Conservation (phyloP, 2,329 filamentous ascomycete genomes). For the Penicillium sp. region DNA sequence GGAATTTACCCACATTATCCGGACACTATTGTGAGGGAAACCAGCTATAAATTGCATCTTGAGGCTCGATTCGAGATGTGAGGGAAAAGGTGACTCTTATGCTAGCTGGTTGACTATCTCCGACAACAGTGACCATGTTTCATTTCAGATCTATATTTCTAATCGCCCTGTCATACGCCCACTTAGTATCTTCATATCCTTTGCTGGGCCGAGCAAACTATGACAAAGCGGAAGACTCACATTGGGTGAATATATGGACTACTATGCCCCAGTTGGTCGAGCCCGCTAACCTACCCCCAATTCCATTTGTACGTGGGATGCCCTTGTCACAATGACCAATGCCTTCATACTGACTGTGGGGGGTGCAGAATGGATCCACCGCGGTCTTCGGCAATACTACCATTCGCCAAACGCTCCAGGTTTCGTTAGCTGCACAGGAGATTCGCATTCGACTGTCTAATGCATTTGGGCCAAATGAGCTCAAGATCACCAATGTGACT, state of each 20-base stretch:
- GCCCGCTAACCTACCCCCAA: conserved; percentile 58
- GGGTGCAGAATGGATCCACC: conserved; percentile 49
- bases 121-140: not conserved
- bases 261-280: conserved; percentile 66
- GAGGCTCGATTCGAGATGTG: not conserved
- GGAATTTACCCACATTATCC: conserved; percentile 5
- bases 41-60: not conserved
- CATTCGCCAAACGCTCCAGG: conserved; percentile 63
- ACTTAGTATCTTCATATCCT: not conserved
- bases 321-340: not conserved
- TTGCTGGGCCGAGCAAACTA: not conserved
- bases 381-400: conserved; percentile 61
- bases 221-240: conserved; percentile 12
- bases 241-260: conserved; percentile 64
- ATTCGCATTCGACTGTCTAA: conserved; percentile 65
- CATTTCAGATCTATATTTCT: not conserved
- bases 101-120: not conserved
- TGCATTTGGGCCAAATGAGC: conserved; percentile 59
- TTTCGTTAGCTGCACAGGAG: conserved; percentile 55
- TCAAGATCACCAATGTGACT: conserved; percentile 59
- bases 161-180: not conserved
- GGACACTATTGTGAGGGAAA: not conserved
- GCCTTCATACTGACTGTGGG: not conserved
- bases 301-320: conserved; percentile 48
- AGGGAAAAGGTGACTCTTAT: not conserved